These are phyloP conservation scores for Triangularia setosa DNA, from an alignment of 2,329 filamentous ascomycete genomes.

Conservation along the genomic window DNA sequence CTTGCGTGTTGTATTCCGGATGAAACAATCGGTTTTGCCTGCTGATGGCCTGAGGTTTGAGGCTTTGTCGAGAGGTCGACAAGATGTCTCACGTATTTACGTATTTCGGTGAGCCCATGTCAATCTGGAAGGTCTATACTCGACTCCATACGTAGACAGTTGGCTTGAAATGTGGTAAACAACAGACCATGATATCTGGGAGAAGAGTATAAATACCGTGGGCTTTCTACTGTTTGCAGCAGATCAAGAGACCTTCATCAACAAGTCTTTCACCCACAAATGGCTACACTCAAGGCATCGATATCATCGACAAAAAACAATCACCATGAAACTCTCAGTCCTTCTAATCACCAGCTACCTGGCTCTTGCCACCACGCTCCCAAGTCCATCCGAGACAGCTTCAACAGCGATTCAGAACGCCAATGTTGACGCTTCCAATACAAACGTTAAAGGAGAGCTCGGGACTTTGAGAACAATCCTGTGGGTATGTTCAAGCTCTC, in stretches of 20 bases:
- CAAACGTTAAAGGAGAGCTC: background rate
- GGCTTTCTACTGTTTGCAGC: too few relatives aligned
- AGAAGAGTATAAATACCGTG: too few relatives aligned
- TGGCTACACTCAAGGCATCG: background rate
- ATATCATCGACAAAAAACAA: background rate
- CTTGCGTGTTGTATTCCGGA: background rate
- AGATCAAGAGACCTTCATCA: too few relatives aligned
- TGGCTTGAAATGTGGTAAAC: too few relatives aligned
- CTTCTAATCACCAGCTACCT: background rate
- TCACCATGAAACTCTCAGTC: background rate
- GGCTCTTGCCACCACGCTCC: background rate
- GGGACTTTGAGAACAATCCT: background rate
- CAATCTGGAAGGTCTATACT: background rate
- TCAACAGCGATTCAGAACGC: background rate
- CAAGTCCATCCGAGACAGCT: background rate
- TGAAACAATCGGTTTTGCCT: background rate
- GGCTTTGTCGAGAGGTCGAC: background rate
- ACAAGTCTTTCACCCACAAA: background rate
- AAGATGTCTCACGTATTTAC: background rate
- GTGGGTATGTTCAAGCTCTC: background rate
- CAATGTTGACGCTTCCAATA: background rate
- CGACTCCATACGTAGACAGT: too few relatives aligned
- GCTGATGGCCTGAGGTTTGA: background rate
- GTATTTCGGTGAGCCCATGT: background rate
- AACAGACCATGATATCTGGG: too few relatives aligned